Percentiles rank a stretch among this genome's conserved stretches.
phyloP scores from a whole-genome alignment of 495 filamentous ascomycete genomes.

The Xylaria castorea region DNA sequence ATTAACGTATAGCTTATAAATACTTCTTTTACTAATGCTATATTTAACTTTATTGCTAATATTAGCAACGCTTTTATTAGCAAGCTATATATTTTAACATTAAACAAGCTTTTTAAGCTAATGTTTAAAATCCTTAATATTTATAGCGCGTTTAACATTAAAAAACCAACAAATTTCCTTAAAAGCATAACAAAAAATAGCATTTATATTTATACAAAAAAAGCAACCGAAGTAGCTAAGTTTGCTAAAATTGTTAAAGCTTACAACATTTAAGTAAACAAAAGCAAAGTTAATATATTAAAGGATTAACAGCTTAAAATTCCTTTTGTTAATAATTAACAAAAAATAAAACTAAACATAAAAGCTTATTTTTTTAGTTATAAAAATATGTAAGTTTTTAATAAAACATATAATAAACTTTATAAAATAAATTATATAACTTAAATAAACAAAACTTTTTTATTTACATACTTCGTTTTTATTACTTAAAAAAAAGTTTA shows the following conservation, averaged over 20 bases:
- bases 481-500: too few relatives aligned
- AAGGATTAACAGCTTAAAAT: background rate
- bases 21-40: background rate
- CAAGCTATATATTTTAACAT: background rate
- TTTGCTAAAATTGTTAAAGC: background rate
- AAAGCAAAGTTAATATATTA: background rate
- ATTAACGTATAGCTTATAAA: background rate
- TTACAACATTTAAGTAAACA: background rate
- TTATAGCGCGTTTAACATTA: background rate
- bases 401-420: too few relatives aligned
- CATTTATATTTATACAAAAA: background rate
- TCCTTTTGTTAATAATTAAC: background rate
- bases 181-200: background rate
- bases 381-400: too few relatives aligned
- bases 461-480: too few relatives aligned
- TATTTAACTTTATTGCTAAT: background rate
- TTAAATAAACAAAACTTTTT: too few relatives aligned
- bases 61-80: background rate
- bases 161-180: background rate
- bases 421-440: too few relatives aligned
- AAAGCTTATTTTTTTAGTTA: background rate
- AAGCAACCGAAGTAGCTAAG: background rate
- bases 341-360: background rate
- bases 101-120: background rate
- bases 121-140: background rate